Conservation (phyloP, 257 asterid species). For the Fraxinus cuspidata region DNA sequence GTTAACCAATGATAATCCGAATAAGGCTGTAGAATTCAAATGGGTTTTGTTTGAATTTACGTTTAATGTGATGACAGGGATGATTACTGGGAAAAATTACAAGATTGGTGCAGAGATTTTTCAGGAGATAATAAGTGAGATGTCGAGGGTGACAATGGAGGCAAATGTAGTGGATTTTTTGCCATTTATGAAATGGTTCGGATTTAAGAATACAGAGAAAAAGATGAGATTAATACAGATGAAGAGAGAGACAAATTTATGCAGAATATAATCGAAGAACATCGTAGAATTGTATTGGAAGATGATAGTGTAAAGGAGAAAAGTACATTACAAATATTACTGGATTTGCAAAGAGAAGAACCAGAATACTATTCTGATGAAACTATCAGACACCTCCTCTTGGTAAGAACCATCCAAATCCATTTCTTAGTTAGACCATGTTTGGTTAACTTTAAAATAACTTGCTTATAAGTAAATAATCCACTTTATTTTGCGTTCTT, state of each 20-base stretch:
- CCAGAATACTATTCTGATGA: constrained; percentile 55
- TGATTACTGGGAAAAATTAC: constrained; percentile 52
- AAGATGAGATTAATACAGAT: constrained; percentile 36
- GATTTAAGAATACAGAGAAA: constrained; percentile 42
- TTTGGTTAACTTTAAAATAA: background rate
- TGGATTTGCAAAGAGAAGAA: constrained; percentile 48
- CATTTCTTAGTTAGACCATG: too few species aligned
- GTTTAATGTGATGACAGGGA: constrained; percentile 53
- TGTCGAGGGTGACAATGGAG: constrained; percentile 45
- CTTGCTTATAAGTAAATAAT: background rate
- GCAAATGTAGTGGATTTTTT: constrained; percentile 55
- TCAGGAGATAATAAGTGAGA: constrained; percentile 46
- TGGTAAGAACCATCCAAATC: constrained; percentile 34
- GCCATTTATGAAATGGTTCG: constrained; percentile 64
- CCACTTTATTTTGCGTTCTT: background rate
- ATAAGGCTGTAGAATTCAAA: constrained; percentile 26
- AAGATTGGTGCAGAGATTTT: constrained; percentile 41
- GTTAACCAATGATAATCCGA: background rate
- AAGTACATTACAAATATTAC: constrained; percentile 47
- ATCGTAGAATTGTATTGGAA: constrained; percentile 15
- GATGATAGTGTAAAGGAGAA: constrained; percentile 25
- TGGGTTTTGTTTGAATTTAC: constrained; percentile 43
- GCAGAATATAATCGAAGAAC: constrained; percentile 52
- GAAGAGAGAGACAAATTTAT: constrained; percentile 53
- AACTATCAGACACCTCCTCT: constrained; percentile 51